Conservation (phyloP, 352 stramenopile genomes). For the Phytophthora lateralis region DNA sequence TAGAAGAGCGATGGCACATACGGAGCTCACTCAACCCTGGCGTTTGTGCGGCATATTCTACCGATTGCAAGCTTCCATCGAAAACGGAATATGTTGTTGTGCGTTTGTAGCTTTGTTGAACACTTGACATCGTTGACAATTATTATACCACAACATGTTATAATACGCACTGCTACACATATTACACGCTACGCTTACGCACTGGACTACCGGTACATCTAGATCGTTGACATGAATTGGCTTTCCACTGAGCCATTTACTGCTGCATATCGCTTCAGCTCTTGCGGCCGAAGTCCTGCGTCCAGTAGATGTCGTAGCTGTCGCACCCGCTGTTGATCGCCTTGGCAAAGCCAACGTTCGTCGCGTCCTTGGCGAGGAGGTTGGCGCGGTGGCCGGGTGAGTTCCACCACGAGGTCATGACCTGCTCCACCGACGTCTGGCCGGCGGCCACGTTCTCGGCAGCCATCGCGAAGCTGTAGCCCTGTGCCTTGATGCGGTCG, state of each 20-base stretch:
- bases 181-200: constrained; percentile 9
- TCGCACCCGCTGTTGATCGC: constrained; percentile 32
- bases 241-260: constrained; percentile 9
- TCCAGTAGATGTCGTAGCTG: constrained; percentile 42
- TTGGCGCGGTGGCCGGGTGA: constrained; percentile 54
- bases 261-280: constrained; percentile 1
- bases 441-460: constrained; percentile 60
- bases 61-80: not conserved
- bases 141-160: not conserved
- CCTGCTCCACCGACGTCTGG: constrained; percentile 39
- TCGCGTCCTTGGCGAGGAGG: constrained; percentile 38
- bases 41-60: not conserved
- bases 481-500: constrained; percentile 36
- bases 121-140: not conserved
- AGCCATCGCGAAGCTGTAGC: constrained; percentile 39
- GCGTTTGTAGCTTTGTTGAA: not conserved
- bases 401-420: constrained; percentile 64
- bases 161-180: constrained; percentile 1
- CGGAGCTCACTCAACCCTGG: not conserved
- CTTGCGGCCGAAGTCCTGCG: constrained; percentile 38
- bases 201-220: constrained; percentile 1
- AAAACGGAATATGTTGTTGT: not conserved
- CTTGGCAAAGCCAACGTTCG: constrained; percentile 42
- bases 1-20: not conserved
- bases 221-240: constrained; percentile 10